Conservation (phyloP, 495 filamentous ascomycete genomes). For the Alectoria sarmentosa region DNA sequence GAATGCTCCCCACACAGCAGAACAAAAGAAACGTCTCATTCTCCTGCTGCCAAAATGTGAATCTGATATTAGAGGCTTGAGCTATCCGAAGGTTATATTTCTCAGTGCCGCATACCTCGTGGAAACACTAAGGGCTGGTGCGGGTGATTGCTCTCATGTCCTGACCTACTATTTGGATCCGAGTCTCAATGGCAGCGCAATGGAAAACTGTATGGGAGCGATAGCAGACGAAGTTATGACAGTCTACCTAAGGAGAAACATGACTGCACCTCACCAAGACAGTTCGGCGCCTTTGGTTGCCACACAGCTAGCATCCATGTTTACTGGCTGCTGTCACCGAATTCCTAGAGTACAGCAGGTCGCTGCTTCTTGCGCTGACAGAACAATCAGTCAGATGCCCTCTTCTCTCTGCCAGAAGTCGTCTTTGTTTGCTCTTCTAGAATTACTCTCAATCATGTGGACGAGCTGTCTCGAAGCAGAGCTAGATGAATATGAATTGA, state of each 20-base stretch:
- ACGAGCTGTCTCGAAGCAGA: slow-evolving; percentile 87
- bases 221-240: slow-evolving; percentile 68
- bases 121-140: slow-evolving; percentile 72
- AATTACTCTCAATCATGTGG: slow-evolving; percentile 91
- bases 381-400: slow-evolving; percentile 73
- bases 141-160: slow-evolving; percentile 80
- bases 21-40: slow-evolving; percentile 72
- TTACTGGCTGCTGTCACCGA: slow-evolving; percentile 84
- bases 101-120: slow-evolving; percentile 79
- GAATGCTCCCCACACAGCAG: slow-evolving; percentile 62
- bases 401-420: slow-evolving; percentile 84
- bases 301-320: slow-evolving; percentile 73
- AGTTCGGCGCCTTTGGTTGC: slow-evolving; percentile 85
- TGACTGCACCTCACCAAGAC: slow-evolving; percentile 58
- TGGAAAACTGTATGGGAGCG: slow-evolving; percentile 79
- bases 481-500: slow-evolving; percentile 86
- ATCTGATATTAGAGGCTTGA: slow-evolving; percentile 67
- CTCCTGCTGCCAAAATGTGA: slow-evolving; percentile 66
- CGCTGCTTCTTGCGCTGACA: slow-evolving; percentile 72
- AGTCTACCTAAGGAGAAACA: slow-evolving; percentile 63
- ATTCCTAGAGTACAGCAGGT: slow-evolving; percentile 82
- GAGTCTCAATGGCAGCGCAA: slow-evolving; percentile 67
- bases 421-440: slow-evolving; percentile 85
- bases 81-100: slow-evolving; percentile 84
- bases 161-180: slow-evolving; percentile 89